Base-by-base conservation (phyloP, 768 basidiomycete species). In the Leccinum truebloodii region DNA sequence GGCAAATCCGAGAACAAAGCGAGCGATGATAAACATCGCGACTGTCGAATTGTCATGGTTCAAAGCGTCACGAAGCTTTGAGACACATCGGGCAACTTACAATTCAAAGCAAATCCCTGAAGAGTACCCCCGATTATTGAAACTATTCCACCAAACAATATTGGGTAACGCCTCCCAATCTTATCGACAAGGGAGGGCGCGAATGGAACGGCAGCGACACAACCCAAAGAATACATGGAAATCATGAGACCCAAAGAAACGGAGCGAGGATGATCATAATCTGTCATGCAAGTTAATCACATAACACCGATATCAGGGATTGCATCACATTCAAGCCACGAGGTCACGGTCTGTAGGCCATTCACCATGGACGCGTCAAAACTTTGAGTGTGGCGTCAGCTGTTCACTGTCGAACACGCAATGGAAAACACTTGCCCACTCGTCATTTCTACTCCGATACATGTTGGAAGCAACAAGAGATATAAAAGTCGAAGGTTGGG, bases 331-430 rank as follows among this genome's bases (percentile, higher is more conserved):
- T 71, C 73, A 63, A 82, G 76, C 83, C 84, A 87, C 0, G 83
- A 81, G 22, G 79, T 70, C 3, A 86, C 83, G 0, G 84, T 82
- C 69, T 87, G 86, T 46, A 87, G 66, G 39, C 84, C 85, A 65
- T 85, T 86, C 67, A 86, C 76, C 84, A 86, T 86, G 5, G 84
- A 83, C 0, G 85, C 83, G 8, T 69, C 68, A 18, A 67, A 67
- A 0, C 67, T 68, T 55, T 57, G 39, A 39, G 39, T 4, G 1
- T 20, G 2, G 1, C 1, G n/a, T 69, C 51, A 69, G 28, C 14
- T 18, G 13, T 14, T 20, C 18, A 1, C 13, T 1, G 10, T 4
- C 1, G n/a, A 49, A 9, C 20, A 26, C 0, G 6, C 14, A 26
- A 14, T 44, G 0, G 49, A 22, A 50, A 50, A 26, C 0, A 24